phyloP scores from a whole-genome alignment of 257 asterid species.

The Rehmannia glutinosa region DNA sequence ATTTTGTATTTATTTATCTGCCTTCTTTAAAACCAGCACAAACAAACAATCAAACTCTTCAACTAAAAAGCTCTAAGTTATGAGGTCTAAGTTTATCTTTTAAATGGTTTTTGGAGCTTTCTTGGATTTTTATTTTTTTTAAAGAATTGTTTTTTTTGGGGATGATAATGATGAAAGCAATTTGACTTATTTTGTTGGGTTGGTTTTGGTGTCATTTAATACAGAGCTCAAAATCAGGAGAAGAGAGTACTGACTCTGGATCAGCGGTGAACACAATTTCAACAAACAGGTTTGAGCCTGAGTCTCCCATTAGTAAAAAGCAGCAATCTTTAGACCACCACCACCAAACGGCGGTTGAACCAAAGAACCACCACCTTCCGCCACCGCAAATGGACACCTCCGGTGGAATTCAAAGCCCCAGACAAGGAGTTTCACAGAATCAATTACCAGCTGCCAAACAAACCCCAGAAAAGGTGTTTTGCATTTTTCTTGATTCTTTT shows the following conservation, averaged over 20 bases:
- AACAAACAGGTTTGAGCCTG: slow-evolving; percentile 45
- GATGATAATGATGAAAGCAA: slow-evolving; percentile 24
- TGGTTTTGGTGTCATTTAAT: slow-evolving; percentile 18
- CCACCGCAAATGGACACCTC: slow-evolving; percentile 44
- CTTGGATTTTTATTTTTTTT: neutral
- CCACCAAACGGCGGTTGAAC: slow-evolving; percentile 13
- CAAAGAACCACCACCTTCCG: slow-evolving; percentile 32
- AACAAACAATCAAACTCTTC: no score
- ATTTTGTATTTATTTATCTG: slow-evolving; percentile 4
- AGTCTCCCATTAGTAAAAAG: slow-evolving; percentile 61
- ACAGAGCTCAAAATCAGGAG: slow-evolving; percentile 87
- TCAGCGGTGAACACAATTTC: slow-evolving; percentile 57
- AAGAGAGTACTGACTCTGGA: slow-evolving; percentile 70
- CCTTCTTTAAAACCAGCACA: no score
- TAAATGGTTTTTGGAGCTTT: slow-evolving; percentile 29
- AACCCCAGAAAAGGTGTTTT: slow-evolving; percentile 52
- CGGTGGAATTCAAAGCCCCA: slow-evolving; percentile 37
- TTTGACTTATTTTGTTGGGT: slow-evolving; percentile 26
- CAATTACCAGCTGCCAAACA: slow-evolving; percentile 36
- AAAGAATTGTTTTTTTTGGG: slow-evolving; percentile 2
- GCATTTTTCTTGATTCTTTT: neutral
- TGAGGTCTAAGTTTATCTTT: slow-evolving; percentile 8
- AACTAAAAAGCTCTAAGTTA: no score
- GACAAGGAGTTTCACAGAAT: slow-evolving; percentile 32
- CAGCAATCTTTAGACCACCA: slow-evolving; percentile 31